phyloP scores from a whole-genome alignment of 2,329 filamentous ascomycete genomes.

The Alternaria conjuncta region DNA sequence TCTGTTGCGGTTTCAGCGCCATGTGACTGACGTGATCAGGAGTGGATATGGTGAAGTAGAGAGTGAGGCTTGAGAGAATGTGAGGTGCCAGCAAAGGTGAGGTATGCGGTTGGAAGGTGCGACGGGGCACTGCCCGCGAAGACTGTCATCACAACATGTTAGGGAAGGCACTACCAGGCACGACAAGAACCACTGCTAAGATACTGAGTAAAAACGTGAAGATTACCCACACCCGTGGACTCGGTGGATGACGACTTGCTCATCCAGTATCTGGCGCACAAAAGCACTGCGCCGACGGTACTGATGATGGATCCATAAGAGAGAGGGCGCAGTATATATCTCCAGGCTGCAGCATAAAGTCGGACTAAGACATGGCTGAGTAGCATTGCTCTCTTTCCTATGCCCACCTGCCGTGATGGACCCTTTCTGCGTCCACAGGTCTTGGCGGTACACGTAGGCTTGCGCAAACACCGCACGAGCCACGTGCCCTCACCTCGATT shows the following conservation, averaged over 20 bases:
- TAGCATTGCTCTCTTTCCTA: neutral
- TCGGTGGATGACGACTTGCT: neutral
- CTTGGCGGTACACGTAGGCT: neutral
- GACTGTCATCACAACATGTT: neutral
- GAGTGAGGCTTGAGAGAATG: neutral
- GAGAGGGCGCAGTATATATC: neutral
- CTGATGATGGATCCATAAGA: neutral
- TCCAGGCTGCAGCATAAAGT: neutral
- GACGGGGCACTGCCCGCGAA: neutral
- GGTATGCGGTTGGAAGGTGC: neutral
- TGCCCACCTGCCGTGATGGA: neutral
- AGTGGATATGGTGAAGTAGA: neutral
- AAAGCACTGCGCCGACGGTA: neutral
- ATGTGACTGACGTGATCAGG: neutral
- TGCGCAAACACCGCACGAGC: neutral
- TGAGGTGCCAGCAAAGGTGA: neutral
- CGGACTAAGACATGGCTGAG: neutral
- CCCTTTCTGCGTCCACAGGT: neutral
- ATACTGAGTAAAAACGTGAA: neutral
- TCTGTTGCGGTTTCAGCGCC: neutral
- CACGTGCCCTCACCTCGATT: neutral
- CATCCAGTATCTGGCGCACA: neutral
- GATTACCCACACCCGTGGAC: too few species aligned
- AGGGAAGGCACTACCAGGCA: neutral
- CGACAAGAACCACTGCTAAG: neutral